These are phyloP conservation scores for Pseudocercospora musae DNA, from an alignment of 2,329 filamentous ascomycete genomes.

Conservation along the genomic window DNA sequence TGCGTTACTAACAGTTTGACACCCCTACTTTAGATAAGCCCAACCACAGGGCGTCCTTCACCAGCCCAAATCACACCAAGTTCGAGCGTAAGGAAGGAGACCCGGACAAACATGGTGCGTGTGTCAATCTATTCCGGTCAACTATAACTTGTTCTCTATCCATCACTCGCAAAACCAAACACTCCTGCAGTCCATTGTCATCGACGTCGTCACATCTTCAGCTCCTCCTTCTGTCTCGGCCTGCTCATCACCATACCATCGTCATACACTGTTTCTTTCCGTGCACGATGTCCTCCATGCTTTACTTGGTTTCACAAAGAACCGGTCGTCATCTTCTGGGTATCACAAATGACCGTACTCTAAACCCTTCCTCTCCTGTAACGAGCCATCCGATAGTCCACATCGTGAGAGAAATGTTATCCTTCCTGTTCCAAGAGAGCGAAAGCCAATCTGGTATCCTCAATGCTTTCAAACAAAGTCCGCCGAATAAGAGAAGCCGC, in stretches of 20 bases:
- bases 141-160: slow-evolving; percentile 1
- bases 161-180: neutral
- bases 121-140: slow-evolving; percentile 3
- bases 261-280: neutral
- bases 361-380: neutral
- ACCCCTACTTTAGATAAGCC: no score
- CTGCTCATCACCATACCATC: neutral
- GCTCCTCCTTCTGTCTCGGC: neutral
- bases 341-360: slow-evolving; percentile 23
- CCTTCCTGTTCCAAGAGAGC: neutral
- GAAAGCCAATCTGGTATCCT: slow-evolving; percentile 4
- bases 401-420: neutral
- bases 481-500: slow-evolving; percentile 94
- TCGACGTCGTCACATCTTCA: slow-evolving; percentile 2
- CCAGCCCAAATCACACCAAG: no score
- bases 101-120: neutral
- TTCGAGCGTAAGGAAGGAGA: neutral
- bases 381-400: neutral
- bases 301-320: neutral
- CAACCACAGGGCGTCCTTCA: no score
- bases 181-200: neutral
- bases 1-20: no score
- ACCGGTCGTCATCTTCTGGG: slow-evolving; percentile 10
- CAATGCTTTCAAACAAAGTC: slow-evolving; percentile 66
- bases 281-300: neutral